Conservation (phyloP, 106 monocot genomes). For the Iris macrosiphon region DNA sequence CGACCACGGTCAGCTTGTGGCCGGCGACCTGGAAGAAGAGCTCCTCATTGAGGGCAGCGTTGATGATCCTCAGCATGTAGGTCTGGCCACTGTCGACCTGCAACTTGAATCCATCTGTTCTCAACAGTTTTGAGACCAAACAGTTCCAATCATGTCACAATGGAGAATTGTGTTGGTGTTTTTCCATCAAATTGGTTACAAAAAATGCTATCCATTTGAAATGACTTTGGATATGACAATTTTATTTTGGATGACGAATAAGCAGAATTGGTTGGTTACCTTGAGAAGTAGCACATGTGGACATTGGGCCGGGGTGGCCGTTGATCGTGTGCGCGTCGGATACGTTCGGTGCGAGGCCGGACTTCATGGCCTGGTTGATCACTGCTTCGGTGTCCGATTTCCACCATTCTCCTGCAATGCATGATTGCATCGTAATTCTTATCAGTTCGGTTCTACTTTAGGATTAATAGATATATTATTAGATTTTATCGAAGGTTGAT, state of each 20-base stretch:
- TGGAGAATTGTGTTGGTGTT: no score
- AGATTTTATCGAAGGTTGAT: neutral
- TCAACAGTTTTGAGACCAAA: neutral
- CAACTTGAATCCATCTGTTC: constrained; percentile 27
- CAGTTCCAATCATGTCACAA: no score
- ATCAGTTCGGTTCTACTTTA: no score
- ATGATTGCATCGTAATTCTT: no score
- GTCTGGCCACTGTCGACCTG: constrained; percentile 25
- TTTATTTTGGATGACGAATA: no score
- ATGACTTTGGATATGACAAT: no score
- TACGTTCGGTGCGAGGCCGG: constrained; percentile 27
- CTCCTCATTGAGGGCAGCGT: constrained; percentile 43
- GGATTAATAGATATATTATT: neutral
- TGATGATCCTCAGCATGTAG: constrained; percentile 39
- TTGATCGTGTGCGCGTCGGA: constrained; percentile 44
- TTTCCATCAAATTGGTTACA: no score
- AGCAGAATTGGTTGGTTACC: neutral
- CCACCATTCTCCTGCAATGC: constrained; percentile 45
- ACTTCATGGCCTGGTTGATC: constrained; percentile 20
- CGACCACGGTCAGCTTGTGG: constrained; percentile 33
- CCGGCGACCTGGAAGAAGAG: constrained; percentile 43
- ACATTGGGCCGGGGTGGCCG: constrained; percentile 26
- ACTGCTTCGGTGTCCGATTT: constrained; percentile 37
- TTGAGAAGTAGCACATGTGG: constrained; percentile 12
- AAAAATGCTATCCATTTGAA: no score